Evolutionary conservation across 1,139 yeast species (phyloP).

Genomic region (Pichia sp.): DNA sequence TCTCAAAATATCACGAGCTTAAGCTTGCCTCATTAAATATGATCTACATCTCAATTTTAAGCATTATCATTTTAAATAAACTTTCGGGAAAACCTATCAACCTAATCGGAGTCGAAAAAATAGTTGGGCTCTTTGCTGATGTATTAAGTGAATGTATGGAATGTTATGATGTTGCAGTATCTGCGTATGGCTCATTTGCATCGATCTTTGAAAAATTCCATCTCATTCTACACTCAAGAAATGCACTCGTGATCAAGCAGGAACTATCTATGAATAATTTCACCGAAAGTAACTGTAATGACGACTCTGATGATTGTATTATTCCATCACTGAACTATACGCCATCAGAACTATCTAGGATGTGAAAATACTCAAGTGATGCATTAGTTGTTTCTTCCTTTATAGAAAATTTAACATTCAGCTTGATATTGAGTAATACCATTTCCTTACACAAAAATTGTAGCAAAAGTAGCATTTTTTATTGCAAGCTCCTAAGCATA

Average conservation of each 20-base stretch:
- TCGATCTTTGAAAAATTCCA: not conserved
- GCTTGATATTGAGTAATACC: too few species aligned
- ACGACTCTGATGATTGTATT: not conserved
- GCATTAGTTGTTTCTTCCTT: too few species aligned
- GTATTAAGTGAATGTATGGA: constrained; percentile 3
- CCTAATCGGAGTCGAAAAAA: not conserved
- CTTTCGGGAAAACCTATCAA: not conserved
- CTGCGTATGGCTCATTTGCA: constrained; percentile 4
- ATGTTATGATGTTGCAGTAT: constrained; percentile 4
- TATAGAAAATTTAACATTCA: too few species aligned
- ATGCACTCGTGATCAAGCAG: not conserved
- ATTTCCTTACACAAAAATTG: too few species aligned
- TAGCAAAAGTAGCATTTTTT: too few species aligned
- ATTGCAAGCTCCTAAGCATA: too few species aligned
- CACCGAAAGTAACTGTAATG: too few species aligned
- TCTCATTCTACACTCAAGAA: not conserved
- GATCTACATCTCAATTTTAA: constrained; percentile 5
- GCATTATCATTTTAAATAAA: constrained; percentile 5
- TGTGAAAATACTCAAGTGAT: too few species aligned
- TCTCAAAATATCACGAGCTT: constrained; percentile 1
- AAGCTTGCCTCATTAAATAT: constrained; percentile 4
- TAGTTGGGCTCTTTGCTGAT: constrained; percentile 5
- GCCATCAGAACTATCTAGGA: not conserved
- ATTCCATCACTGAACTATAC: not conserved
- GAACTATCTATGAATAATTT: too few species aligned